A percentile compares a stretch with the other conserved stretches of the same genome.
Conservation (phyloP, 345 rosid species). For the Brassica nigra region DNA sequence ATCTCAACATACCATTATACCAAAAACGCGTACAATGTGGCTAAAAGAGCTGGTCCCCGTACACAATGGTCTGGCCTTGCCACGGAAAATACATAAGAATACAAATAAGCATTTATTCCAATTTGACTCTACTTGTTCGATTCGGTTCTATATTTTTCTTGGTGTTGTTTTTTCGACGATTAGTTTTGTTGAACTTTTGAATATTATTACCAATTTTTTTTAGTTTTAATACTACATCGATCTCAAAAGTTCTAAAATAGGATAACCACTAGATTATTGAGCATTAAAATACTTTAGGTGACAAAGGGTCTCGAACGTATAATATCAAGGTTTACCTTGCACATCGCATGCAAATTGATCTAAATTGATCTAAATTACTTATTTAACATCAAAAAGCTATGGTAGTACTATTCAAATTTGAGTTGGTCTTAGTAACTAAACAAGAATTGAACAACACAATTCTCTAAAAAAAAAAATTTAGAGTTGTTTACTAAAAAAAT, state of each 20-base stretch:
- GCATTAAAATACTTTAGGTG: background rate
- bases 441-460: background rate
- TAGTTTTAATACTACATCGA: background rate
- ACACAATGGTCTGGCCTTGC: conserved; percentile 5
- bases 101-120: conserved; percentile 36
- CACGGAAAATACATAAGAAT: conserved; percentile 20
- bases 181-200: background rate
- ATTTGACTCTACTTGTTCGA: conserved; percentile 24
- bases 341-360: background rate
- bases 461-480: background rate
- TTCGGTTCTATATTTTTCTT: conserved; percentile 3
- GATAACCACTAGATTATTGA: background rate
- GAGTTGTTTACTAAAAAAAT: background rate
- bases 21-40: conserved; percentile 5
- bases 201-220: background rate
- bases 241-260: background rate
- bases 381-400: background rate
- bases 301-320: background rate
- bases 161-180: conserved; percentile 14
- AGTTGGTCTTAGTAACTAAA: background rate
- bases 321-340: background rate
- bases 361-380: background rate
- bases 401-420: background rate
- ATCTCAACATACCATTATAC: conserved; percentile 11
- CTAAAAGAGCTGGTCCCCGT: conserved; percentile 20